These are phyloP conservation scores for Boletus bicolor DNA, from an alignment of 768 basidiomycete genomes.

Conservation along the genomic window DNA sequence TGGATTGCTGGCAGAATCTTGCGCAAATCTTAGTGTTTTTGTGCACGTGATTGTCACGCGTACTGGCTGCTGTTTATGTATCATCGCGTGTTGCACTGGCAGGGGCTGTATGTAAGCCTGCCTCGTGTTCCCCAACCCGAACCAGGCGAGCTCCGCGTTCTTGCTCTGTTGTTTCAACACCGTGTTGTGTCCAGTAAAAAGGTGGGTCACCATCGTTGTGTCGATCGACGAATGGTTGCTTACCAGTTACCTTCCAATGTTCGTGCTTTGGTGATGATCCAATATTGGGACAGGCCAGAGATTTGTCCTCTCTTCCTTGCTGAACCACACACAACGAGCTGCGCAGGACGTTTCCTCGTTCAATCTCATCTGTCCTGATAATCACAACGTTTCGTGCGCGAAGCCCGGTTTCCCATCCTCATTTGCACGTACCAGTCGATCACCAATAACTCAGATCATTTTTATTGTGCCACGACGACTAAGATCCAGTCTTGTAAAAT, in stretches of 20 bases:
- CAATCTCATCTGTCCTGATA: slow-evolving; percentile 20
- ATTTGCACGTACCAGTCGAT: slow-evolving; percentile 11
- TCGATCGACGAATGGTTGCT: not conserved
- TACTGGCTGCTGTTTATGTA: slow-evolving; percentile 1
- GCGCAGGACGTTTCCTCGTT: slow-evolving; percentile 31
- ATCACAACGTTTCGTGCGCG: slow-evolving; percentile 21
- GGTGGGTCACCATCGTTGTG: slow-evolving; percentile 15
- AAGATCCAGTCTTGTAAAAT: slow-evolving; percentile 11
- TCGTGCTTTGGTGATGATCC: not conserved
- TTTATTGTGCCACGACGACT: slow-evolving; percentile 10
- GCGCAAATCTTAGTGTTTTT: not conserved
- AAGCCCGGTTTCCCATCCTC: slow-evolving; percentile 3
- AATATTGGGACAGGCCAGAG: slow-evolving; percentile 1
- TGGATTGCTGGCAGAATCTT: not conserved
- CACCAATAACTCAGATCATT: slow-evolving; percentile 4
- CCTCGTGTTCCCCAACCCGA: slow-evolving; percentile 30
- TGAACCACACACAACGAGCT: slow-evolving; percentile 19
- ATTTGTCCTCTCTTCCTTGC: slow-evolving; percentile 3
- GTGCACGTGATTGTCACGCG: slow-evolving; percentile 24
- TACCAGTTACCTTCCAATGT: slow-evolving; percentile 4
- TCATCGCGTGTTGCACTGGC: slow-evolving; percentile 12
- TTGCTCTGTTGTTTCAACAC: slow-evolving; percentile 23
- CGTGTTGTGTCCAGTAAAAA: slow-evolving; percentile 22
- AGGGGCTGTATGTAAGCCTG: slow-evolving; percentile 25
- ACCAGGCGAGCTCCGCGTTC: slow-evolving; percentile 23